Percentiles rank a stretch among this genome's conserved stretches.
Conservation (phyloP, 306 rosid species). For the Cucumis melo region DNA sequence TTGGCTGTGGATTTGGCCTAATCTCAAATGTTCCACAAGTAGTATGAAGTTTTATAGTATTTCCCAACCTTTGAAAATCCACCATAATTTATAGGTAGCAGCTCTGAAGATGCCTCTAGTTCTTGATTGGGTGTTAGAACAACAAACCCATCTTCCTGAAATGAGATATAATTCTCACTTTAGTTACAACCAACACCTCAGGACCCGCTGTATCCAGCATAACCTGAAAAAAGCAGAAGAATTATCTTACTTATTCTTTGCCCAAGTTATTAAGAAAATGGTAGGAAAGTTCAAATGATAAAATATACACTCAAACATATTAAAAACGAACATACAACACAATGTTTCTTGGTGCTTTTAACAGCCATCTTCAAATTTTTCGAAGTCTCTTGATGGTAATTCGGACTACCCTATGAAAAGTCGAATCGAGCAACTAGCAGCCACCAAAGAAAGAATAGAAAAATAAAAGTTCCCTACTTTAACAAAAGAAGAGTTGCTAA, state of each 20-base stretch:
- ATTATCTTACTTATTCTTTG: not conserved
- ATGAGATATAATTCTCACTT: no score
- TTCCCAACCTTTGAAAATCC: no score
- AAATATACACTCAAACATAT: not conserved
- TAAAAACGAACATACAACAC: conserved; percentile 62
- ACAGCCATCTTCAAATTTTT: conserved; percentile 76
- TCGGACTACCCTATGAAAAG: conserved; percentile 65
- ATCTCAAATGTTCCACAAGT: no score
- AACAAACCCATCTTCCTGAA: no score
- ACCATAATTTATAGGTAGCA: no score
- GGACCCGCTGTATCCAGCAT: no score
- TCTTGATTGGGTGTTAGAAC: no score
- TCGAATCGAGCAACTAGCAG: conserved; percentile 82
- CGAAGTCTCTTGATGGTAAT: conserved; percentile 79
- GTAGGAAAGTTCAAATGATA: not conserved
- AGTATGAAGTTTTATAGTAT: no score
- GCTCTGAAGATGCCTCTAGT: no score
- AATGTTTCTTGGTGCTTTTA: conserved; percentile 68
- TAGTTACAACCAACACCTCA: no score
- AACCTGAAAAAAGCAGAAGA: conserved; percentile 14
- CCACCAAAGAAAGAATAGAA: conserved; percentile 16
- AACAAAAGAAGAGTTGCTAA: not conserved
- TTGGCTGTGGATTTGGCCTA: no score
- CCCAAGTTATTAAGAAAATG: not conserved
- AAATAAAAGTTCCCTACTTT: not conserved